Base-by-base conservation (phyloP, 768 basidiomycete species). In the Lactarius akahatsu region DNA sequence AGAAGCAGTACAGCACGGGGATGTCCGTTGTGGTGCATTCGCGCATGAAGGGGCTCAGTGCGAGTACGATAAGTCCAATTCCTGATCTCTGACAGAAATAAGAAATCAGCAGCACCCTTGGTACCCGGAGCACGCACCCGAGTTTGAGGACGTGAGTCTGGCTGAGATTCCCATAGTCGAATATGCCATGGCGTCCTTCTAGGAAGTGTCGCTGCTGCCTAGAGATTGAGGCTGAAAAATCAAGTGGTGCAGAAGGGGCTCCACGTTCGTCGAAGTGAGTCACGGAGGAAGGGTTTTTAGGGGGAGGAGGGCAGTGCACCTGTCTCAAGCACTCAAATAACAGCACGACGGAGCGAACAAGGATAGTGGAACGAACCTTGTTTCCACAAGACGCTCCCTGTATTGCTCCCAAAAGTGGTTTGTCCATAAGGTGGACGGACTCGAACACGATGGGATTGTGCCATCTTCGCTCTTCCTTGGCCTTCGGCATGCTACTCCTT, bases 101-200 rank as follows among this genome's bases (percentile, higher is more conserved):
- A 30, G 9, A 26, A 18, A 13, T 23, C 23, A 26, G 63, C 4
- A 28, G 11, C 32, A 32, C n/a, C 20, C 45, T 36, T 61, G 75
- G 54, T 4, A 10, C 55, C 54, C 40, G 58, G 9, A 26, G 34
- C 34, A 59, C 79, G 66, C 66, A 91, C 91, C 91, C 91, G 16
- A 94, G 83, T 74, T 94, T 92, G 30, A 93, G 75, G 34, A 92
- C 78, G 72, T 83, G 82, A 7, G 81, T 77, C 7, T 78, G 69
- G 30, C 74, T 71, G 16, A 94, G 77, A 9, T 60, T 59, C 11
- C 76, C 73, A 10, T 74, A 71, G 67, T 84, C 73, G 36, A 94
- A 32, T 32, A 7, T 6, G 4, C 6, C 32, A 32, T 32, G 32
- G 32, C 6, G 32, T 5, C 6, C 32, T 8, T 6, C 32, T 32